These are phyloP conservation scores for Helichrysum umbraculigerum DNA, from an alignment of 129 eudicot genomes.

Conservation along the genomic window DNA sequence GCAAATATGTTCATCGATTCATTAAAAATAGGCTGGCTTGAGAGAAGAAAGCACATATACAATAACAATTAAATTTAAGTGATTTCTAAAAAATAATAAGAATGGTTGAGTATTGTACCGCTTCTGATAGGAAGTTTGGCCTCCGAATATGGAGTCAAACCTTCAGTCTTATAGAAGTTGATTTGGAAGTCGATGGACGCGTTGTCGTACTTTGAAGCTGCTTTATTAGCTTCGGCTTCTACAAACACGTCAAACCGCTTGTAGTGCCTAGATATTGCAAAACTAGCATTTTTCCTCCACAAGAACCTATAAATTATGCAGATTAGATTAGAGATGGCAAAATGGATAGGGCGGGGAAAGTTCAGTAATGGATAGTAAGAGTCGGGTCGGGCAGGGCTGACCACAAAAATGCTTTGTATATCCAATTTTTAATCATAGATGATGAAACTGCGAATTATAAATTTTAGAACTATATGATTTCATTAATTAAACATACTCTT, in stretches of 20 bases:
- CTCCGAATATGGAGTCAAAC: constrained; percentile 79
- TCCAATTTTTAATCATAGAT: background rate
- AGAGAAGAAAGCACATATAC: background rate
- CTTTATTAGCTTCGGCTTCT: constrained; percentile 97
- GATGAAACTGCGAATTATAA: background rate
- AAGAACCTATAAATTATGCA: constrained; percentile 55
- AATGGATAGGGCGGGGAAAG: background rate
- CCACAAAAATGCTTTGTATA: background rate
- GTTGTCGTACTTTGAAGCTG: constrained; percentile 77
- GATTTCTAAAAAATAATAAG: background rate
- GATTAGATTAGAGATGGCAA: background rate
- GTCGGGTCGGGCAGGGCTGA: background rate
- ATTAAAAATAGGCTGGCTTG: background rate
- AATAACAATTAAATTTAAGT: too few species aligned
- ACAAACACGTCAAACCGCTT: constrained; percentile 83
- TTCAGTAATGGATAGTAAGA: background rate
- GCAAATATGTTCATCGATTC: background rate
- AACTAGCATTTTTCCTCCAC: constrained; percentile 93
- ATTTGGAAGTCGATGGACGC: constrained; percentile 86
- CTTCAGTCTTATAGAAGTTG: constrained; percentile 75
- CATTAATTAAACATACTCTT: background rate
- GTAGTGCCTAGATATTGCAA: constrained; percentile 95
- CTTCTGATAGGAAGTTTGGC: constrained; percentile 86
- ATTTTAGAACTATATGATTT: background rate
- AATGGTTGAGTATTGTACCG: constrained; percentile 41